phyloP scores from a whole-genome alignment of 2,329 filamentous ascomycete species.

The Elsinoe fawcettii region DNA sequence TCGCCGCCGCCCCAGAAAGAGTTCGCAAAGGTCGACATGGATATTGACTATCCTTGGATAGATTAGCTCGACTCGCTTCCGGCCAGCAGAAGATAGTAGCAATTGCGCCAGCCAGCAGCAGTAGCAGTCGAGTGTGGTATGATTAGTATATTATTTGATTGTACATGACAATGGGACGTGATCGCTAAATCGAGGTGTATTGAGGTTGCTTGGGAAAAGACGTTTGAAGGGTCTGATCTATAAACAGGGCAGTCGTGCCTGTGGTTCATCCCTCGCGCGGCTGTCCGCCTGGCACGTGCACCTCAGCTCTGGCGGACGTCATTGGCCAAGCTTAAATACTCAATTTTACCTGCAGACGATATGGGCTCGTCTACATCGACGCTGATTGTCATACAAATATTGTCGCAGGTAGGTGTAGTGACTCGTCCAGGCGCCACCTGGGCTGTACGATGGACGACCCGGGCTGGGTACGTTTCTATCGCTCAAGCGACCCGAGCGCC shows the following conservation, averaged over 20 bases:
- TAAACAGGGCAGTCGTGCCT: neutral
- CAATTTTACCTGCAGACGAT: neutral
- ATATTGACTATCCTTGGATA: neutral
- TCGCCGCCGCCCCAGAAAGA: conserved; percentile 16
- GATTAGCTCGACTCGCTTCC: neutral
- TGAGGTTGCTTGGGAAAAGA: neutral
- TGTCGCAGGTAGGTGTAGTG: too few relatives aligned
- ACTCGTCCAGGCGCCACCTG: too few relatives aligned
- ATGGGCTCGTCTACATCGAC: too few relatives aligned
- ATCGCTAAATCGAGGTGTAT: neutral
- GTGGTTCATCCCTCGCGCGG: neutral
- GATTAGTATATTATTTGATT: neutral
- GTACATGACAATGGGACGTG: neutral
- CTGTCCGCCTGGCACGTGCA: neutral
- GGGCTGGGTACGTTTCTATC: too few relatives aligned
- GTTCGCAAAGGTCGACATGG: conserved; percentile 14
- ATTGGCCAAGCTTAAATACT: neutral
- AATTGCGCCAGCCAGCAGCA: neutral
- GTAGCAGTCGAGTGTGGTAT: neutral
- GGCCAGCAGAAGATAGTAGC: conserved; percentile 4
- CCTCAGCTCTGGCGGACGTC: neutral
- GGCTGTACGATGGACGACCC: too few relatives aligned
- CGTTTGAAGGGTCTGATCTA: neutral
- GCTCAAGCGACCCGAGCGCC: too few relatives aligned
- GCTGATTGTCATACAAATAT: too few relatives aligned